Base-by-base conservation (phyloP, 192 early-diverging fungal species). In the Gamsiella multidivaricata region DNA sequence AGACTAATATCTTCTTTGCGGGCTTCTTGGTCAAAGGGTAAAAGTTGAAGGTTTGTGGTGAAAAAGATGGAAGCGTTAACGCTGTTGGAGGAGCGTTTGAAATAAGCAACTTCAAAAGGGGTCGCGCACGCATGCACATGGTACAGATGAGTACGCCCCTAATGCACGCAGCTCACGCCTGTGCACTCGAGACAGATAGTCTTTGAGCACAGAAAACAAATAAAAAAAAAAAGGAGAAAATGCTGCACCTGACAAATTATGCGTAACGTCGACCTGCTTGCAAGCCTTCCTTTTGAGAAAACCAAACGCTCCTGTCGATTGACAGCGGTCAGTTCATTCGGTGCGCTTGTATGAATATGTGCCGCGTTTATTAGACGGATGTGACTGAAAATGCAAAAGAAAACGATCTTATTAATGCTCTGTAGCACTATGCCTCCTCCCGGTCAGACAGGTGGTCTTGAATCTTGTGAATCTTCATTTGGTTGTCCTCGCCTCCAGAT, bases 401-500 rank as follows among this genome's bases (percentile, higher is more conserved):
- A 28, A 47, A 8, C 15, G 20, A 47, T 18, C 12, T 32, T 5
- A 33, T 32, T 20, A 47, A 6, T 49, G 18, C n/a, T 33, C 29
- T 49, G 43, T 46, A 20, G n/a, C 23, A 42, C 25, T 69, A 79
- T 69, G 61, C 65, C 23, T 62, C 61, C 11, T 42, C 66, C 3
- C 56, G 74, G 20, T 28, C 67, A 45, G 46, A 28, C 69, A 81
- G 53, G 15, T n/a, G n/a, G n/a, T 85, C 81, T 60, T 82, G 72
- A 26, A 70, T 46, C 32, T 69, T 65, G 67, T 86, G 87, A 56
- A 92, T 79, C 66, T 84, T 84, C 61, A 93, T 73, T 64, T 89
- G 79, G 33, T 84, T 80, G 49, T 91, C 92, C 71, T 94, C 94
- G 7, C 94, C 94, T 62, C 94, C 94, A 52, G 83, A 85, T 5